Conservation (phyloP, 1,284 basidiomycete genomes). For the Fereydounia khargensis region DNA sequence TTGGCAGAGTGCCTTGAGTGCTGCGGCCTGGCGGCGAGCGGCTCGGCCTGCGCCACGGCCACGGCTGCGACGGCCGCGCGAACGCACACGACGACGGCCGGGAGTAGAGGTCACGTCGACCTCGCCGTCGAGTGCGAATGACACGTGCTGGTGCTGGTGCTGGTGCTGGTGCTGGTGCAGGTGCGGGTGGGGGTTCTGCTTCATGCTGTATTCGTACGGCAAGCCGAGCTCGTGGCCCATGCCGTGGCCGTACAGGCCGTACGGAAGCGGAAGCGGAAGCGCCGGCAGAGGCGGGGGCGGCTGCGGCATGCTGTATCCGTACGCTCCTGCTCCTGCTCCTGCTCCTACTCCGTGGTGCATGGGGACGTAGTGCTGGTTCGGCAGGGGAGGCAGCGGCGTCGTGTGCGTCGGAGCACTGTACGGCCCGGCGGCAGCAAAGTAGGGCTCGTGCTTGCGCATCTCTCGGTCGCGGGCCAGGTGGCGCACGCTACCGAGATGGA, state of each 20-base stretch:
- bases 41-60: slow-evolving; percentile 43
- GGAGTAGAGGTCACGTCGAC: background rate
- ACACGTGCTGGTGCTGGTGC: too few relatives aligned
- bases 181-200: background rate
- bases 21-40: slow-evolving; percentile 37
- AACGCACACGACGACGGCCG: slow-evolving; percentile 18
- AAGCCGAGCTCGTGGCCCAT: background rate
- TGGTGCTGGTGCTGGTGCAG: too few relatives aligned
- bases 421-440: slow-evolving; percentile 4
- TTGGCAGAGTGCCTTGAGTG: slow-evolving; percentile 17
- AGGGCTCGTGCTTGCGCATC: slow-evolving; percentile 6
- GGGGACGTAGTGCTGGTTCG: slow-evolving; percentile 2
- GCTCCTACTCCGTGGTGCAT: too few relatives aligned
- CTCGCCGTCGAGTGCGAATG: background rate
- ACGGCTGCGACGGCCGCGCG: slow-evolving; percentile 33
- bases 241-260: background rate
- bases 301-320: slow-evolving; percentile 19
- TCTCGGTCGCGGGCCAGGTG: slow-evolving; percentile 2
- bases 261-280: background rate
- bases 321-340: slow-evolving; percentile 7
- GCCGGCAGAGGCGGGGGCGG: slow-evolving; percentile 11
- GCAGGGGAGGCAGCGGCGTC: slow-evolving; percentile 11
- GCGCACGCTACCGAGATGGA: slow-evolving; percentile 16
- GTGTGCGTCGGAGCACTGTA: slow-evolving; percentile 28
- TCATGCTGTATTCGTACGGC: too few relatives aligned